phyloP scores from a whole-genome alignment of 2,329 filamentous ascomycete species.

The Aulographum hederae region DNA sequence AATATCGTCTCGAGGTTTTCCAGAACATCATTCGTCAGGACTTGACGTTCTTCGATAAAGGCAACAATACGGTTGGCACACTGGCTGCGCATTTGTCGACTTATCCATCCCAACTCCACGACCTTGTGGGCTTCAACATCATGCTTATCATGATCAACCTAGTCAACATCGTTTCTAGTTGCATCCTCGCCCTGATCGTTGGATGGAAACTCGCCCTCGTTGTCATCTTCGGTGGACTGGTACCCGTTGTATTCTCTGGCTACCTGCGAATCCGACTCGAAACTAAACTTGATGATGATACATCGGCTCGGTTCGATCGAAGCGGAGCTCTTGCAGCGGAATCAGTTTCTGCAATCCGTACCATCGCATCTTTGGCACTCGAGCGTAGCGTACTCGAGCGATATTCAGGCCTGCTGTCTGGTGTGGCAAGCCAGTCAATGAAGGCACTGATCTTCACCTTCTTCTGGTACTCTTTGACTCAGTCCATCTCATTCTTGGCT shows the following conservation, averaged over 20 bases:
- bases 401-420: slow-evolving; percentile 11
- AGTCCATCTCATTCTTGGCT: slow-evolving; percentile 4
- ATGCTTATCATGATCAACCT: slow-evolving; percentile 16
- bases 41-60: slow-evolving; percentile 23
- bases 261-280: slow-evolving; percentile 17
- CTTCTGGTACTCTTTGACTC: slow-evolving; percentile 3
- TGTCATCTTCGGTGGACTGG: slow-evolving; percentile 14
- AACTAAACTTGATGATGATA: slow-evolving; percentile 12
- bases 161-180: slow-evolving; percentile 13
- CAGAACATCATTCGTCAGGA: slow-evolving; percentile 25
- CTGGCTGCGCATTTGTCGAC: slow-evolving; percentile 28
- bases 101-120: slow-evolving; percentile 30
- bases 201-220: slow-evolving; percentile 19
- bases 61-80: slow-evolving; percentile 29
- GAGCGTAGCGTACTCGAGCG: slow-evolving; percentile 12
- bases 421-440: slow-evolving; percentile 8
- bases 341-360: slow-evolving; percentile 15
- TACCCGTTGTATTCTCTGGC: slow-evolving; percentile 14
- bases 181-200: slow-evolving; percentile 13
- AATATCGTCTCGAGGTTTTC: slow-evolving; percentile 23
- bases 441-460: slow-evolving; percentile 7
- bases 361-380: slow-evolving; percentile 15
- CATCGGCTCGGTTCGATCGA: slow-evolving; percentile 12
- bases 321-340: slow-evolving; percentile 18
- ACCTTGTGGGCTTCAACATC: slow-evolving; percentile 29